Evolutionary conservation across 768 basidiomycete genomes (phyloP).

Genomic region (Serendipita sp.): DNA sequence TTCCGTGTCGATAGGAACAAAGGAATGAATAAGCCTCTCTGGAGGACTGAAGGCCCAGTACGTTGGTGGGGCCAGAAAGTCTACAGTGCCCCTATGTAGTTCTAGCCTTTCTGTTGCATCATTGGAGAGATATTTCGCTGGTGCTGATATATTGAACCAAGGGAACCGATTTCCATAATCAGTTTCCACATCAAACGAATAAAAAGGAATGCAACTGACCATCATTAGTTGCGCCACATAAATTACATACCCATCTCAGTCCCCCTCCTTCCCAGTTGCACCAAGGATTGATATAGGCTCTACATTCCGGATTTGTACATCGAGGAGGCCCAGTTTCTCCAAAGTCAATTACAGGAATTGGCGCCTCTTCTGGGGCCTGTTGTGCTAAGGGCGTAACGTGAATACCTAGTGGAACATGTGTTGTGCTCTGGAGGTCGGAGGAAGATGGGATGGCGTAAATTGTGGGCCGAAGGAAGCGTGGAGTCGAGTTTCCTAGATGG

Average conservation of each 20-base stretch:
- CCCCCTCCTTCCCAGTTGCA: constrained; percentile 74
- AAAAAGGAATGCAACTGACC: constrained; percentile 35
- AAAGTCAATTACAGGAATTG: constrained; percentile 61
- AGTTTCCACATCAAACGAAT: neutral
- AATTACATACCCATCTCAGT: constrained; percentile 78
- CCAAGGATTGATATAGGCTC: constrained; percentile 91
- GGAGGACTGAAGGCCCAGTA: constrained; percentile 76
- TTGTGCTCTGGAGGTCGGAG: constrained; percentile 61
- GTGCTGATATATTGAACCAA: constrained; percentile 5
- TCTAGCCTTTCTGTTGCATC: constrained; percentile 70
- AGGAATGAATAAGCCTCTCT: constrained; percentile 35
- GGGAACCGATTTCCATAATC: neutral
- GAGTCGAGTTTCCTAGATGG: constrained; percentile 66
- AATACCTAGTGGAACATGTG: constrained; percentile 71
- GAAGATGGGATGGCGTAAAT: constrained; percentile 80
- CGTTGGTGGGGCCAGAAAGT: constrained; percentile 65
- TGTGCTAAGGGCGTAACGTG: constrained; percentile 85
- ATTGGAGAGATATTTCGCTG: constrained; percentile 50
- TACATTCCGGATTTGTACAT: constrained; percentile 52
- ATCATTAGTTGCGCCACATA: constrained; percentile 71
- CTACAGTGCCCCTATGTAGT: constrained; percentile 78
- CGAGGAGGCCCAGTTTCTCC: constrained; percentile 63
- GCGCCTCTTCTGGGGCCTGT: constrained; percentile 60
- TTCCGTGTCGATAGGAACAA: constrained; percentile 19
- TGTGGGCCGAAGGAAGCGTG: constrained; percentile 76